Conservation (phyloP, 345 rosid genomes). For the Ceriops tagal region DNA sequence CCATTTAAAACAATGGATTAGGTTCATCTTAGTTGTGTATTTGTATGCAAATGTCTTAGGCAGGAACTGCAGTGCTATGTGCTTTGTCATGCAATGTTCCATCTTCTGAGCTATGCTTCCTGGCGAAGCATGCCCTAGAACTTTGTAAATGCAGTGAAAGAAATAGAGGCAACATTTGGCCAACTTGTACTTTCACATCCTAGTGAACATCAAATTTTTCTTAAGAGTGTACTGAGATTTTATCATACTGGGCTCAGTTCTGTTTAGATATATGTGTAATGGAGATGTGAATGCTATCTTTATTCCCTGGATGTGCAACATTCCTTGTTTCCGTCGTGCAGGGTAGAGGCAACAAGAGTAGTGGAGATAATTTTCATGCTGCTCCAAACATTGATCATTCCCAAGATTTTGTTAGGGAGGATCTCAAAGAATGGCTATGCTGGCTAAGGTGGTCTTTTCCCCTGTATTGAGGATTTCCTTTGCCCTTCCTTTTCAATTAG, state of each 20-base stretch:
- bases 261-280: no score
- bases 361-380: slow-evolving; percentile 97
- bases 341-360: slow-evolving; percentile 98
- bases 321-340: slow-evolving; percentile 29
- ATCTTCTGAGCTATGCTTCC: not conserved
- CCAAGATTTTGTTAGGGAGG: slow-evolving; percentile 90
- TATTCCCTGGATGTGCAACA: not conserved
- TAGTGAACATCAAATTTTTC: not conserved
- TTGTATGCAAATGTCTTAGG: not conserved
- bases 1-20: no score
- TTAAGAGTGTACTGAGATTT: not conserved
- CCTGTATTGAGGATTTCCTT: slow-evolving; percentile 3
- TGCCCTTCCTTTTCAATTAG: not conserved
- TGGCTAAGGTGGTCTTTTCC: slow-evolving; percentile 68
- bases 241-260: no score
- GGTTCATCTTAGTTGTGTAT: not conserved
- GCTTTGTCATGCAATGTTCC: not conserved
- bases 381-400: slow-evolving; percentile 99
- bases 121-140: not conserved
- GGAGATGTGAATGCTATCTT: no score
- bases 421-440: slow-evolving; percentile 86
- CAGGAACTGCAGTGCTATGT: not conserved
- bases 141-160: not conserved
- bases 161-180: not conserved
- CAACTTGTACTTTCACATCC: not conserved